These are phyloP conservation scores for Thalassiosira livingstoniorum DNA, from an alignment of 352 stramenopile genomes.

Conservation along the genomic window DNA sequence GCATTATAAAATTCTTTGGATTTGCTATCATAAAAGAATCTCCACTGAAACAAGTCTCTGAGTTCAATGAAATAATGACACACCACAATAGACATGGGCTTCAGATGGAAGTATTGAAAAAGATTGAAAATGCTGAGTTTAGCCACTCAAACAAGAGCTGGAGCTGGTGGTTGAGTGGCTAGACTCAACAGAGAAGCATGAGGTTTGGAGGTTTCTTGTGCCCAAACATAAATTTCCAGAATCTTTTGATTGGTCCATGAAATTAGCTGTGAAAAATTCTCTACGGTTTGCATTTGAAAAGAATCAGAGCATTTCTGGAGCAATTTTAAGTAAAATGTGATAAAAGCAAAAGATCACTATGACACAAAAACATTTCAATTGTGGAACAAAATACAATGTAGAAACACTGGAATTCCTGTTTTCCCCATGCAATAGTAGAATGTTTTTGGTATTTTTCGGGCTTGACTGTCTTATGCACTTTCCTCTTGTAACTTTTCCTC, in stretches of 20 bases:
- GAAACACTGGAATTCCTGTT: neutral
- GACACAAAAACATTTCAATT: neutral
- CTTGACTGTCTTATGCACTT: slow-evolving; percentile 15
- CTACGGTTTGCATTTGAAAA: neutral
- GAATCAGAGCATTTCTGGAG: neutral
- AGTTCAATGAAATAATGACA: slow-evolving; percentile 1
- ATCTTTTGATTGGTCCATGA: neutral
- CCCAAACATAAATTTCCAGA: neutral
- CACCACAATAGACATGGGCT: neutral
- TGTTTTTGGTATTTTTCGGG: slow-evolving; percentile 11
- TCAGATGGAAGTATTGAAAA: neutral
- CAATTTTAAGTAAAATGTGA: neutral
- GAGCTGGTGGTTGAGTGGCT: no score
- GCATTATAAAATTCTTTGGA: slow-evolving; percentile 51
- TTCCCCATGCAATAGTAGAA: neutral
- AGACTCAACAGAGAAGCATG: no score
- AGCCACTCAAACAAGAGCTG: no score
- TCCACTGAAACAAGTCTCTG: slow-evolving; percentile 3
- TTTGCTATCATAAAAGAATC: slow-evolving; percentile 15
- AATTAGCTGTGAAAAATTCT: neutral
- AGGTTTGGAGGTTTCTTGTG: neutral
- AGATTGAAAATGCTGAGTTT: no score
- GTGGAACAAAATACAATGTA: neutral
- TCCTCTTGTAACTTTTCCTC: slow-evolving; percentile 11
- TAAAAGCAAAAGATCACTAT: neutral